A percentile compares a stretch with the other conserved stretches of the same genome.
These are phyloP conservation scores for Rhododendron molle DNA, from an alignment of 148 eudicot species.

Conservation along the genomic window DNA sequence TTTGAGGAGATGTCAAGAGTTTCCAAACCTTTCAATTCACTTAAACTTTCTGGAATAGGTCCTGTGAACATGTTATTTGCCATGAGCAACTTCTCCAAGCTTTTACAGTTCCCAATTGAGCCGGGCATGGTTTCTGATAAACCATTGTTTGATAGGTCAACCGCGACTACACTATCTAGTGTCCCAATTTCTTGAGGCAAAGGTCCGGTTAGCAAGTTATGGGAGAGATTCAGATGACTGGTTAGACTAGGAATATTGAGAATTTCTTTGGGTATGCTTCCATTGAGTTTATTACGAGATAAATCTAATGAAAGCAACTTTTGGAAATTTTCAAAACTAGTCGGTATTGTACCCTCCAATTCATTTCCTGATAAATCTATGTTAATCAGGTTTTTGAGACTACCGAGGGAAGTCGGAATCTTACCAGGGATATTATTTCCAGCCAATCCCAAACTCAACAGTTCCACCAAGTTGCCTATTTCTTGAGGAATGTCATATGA, in stretches of 20 bases:
- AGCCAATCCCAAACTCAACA: conserved; percentile 22
- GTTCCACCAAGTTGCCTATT: conserved; percentile 28
- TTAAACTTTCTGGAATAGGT: conserved; percentile 38
- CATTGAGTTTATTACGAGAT: conserved; percentile 40
- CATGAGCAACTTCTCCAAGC: conserved; percentile 36
- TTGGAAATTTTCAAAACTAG: conserved; percentile 21
- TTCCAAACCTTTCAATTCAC: conserved; percentile 25
- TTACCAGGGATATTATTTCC: conserved; percentile 30
- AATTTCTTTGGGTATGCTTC: conserved; percentile 40
- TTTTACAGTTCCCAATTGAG: conserved; percentile 39
- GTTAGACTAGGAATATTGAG: conserved; percentile 23
- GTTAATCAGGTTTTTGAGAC: conserved; percentile 14
- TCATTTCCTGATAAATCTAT: conserved; percentile 33
- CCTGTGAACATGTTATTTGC: conserved; percentile 42
- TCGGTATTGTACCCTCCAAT: conserved; percentile 37
- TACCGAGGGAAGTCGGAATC: conserved; percentile 31
- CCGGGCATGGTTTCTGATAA: conserved; percentile 42
- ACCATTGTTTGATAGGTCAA: conserved; percentile 42
- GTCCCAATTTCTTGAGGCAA: conserved; percentile 37
- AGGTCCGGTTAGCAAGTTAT: conserved; percentile 39
- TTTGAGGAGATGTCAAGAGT: conserved; percentile 49
- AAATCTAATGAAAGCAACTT: conserved; percentile 20
- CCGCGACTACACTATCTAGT: conserved; percentile 13
- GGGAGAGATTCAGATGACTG: conserved; percentile 33
- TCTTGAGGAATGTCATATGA: conserved; percentile 29